These are phyloP conservation scores for Sanghuangporus weigelae DNA, from an alignment of 1,284 basidiomycete species.

Conservation along the genomic window DNA sequence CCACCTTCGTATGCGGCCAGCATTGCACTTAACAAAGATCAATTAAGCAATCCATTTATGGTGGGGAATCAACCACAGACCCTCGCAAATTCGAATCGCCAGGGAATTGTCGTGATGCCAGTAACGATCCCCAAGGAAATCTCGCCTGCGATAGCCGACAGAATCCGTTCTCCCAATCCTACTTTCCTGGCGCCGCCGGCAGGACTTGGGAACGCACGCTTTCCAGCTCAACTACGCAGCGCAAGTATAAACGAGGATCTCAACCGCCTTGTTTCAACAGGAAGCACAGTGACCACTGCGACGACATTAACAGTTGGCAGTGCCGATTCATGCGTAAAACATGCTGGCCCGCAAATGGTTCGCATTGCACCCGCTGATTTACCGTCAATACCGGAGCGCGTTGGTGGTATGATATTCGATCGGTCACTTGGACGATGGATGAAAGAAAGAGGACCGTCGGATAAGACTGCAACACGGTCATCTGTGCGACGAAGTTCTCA, in stretches of 20 bases:
- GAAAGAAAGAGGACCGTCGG: conserved; percentile 41
- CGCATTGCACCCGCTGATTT: conserved; percentile 80
- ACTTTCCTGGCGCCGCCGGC: conserved; percentile 14
- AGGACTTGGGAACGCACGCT: conserved; percentile 28
- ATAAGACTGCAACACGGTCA: conserved; percentile 22
- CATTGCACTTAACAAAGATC: neutral
- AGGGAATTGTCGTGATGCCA: conserved; percentile 11
- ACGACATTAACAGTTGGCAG: conserved; percentile 68
- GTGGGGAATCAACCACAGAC: neutral
- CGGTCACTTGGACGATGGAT: conserved; percentile 80
- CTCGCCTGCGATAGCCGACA: neutral
- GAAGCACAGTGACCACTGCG: conserved; percentile 61
- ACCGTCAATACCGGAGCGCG: conserved; percentile 63
- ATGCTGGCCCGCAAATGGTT: conserved; percentile 69
- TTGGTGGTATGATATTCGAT: conserved; percentile 87
- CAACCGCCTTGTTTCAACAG: conserved; percentile 81
- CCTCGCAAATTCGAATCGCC: neutral
- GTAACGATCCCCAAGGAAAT: conserved; percentile 7
- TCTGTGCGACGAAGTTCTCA: neutral
- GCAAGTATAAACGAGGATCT: conserved; percentile 61
- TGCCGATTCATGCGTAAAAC: conserved; percentile 77
- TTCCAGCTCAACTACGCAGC: conserved; percentile 48
- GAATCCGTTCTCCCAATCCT: conserved; percentile 18
- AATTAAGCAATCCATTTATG: neutral
- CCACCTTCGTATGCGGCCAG: conserved; percentile 15